phyloP scores from a whole-genome alignment of 768 basidiomycete species.

The Naganishia onofrii region DNA sequence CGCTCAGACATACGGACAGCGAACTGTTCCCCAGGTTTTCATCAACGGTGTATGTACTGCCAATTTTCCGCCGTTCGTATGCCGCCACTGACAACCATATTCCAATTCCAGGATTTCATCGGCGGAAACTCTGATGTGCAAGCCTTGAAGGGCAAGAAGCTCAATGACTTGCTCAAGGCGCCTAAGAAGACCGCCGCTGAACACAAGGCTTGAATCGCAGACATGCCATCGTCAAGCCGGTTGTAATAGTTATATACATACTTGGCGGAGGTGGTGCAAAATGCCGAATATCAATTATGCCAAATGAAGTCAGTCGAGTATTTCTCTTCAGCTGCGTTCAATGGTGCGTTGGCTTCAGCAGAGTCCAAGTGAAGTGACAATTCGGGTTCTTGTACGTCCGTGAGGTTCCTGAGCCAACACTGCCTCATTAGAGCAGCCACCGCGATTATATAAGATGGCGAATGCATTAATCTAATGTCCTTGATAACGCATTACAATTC shows the following conservation, averaged over 20 bases:
- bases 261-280: neutral
- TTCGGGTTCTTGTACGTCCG: too few relatives aligned
- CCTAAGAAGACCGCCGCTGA: constrained; percentile 10
- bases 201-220: constrained; percentile 22
- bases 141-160: constrained; percentile 27
- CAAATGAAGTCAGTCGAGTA: too few relatives aligned
- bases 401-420: too few relatives aligned
- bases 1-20: constrained; percentile 44
- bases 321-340: too few relatives aligned
- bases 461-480: neutral
- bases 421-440: neutral
- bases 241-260: constrained; percentile 4
- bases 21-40: constrained; percentile 50
- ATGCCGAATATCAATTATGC: neutral
- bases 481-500: neutral
- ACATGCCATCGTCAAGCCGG: neutral
- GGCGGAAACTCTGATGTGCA: constrained; percentile 50
- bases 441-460: neutral
- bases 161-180: constrained; percentile 25
- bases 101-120: constrained; percentile 51
- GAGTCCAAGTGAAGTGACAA: too few relatives aligned
- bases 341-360: too few relatives aligned
- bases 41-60: constrained; percentile 35
- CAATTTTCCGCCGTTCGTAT: too few relatives aligned
- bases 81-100: too few relatives aligned